Conservation (phyloP, 2,329 filamentous ascomycete genomes). For the Onygenales sp. region DNA sequence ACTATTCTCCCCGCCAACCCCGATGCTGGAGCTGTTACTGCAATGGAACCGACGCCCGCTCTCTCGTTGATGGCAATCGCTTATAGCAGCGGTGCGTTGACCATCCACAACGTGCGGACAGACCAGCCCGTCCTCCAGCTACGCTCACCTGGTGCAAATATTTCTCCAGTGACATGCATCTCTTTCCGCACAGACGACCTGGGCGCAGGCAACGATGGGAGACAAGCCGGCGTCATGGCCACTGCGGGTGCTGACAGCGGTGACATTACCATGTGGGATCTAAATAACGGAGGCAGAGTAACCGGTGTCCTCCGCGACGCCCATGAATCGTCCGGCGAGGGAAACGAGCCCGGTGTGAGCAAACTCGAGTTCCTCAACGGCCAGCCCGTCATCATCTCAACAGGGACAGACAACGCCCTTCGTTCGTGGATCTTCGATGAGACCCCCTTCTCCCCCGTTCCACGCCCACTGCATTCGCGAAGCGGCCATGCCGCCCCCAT, state of each 20-base stretch:
- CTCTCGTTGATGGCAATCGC: constrained; percentile 81
- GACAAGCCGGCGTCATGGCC: constrained; percentile 83
- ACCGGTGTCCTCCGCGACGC: constrained; percentile 80
- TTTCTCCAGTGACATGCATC: constrained; percentile 63
- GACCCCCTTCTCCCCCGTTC: constrained; percentile 76
- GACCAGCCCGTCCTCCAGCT: constrained; percentile 65
- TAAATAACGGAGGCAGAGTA: constrained; percentile 79
- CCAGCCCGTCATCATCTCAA: constrained; percentile 82
- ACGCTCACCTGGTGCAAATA: constrained; percentile 54
- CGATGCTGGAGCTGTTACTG: constrained; percentile 71
- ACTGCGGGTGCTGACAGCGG: constrained; percentile 71
- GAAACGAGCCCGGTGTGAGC: constrained; percentile 65
- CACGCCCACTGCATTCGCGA: constrained; percentile 73
- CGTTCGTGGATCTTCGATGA: constrained; percentile 97
- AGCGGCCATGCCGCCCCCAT: constrained; percentile 85
- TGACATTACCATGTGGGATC: constrained; percentile 92
- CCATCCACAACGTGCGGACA: constrained; percentile 70
- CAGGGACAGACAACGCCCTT: constrained; percentile 84
- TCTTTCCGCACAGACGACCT: constrained; percentile 83
- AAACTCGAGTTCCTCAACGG: constrained; percentile 82
- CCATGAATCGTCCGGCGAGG: constrained; percentile 52
- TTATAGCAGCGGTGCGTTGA: constrained; percentile 67
- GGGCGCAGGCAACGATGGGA: constrained; percentile 80
- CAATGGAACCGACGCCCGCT: constrained; percentile 73
- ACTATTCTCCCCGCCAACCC: constrained; percentile 70